Base-by-base conservation (phyloP, 352 stramenopile genomes). In the Pythium rishiriense region DNA sequence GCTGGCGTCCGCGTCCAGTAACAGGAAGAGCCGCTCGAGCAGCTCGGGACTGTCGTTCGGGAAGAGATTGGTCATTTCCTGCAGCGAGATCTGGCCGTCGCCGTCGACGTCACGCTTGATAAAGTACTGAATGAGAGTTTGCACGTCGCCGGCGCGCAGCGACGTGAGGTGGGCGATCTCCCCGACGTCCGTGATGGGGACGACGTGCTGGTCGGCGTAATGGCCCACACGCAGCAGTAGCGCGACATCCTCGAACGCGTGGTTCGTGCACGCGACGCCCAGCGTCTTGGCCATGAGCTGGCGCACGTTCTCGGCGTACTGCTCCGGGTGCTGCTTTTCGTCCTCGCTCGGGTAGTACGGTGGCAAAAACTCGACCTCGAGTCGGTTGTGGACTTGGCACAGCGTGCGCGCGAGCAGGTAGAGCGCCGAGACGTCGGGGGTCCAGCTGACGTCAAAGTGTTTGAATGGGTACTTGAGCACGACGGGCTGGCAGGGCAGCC, bases 381-480 rank as follows among this genome's bases (percentile, higher is more conserved):
- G 48, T 2, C 65, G 66, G 55, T 85, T 90, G 74, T 89, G 81
- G 35, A 92, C 70, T 62, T 92, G 83, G 58, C 81, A 90, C 22
- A 92, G 69, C 69, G 88, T 76, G 9, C 83, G 75, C n/a, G 78
- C 43, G 0, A 84, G 51, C 43, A 91, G 39, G 58, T 89, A 86
- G 5, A 79, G 41, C 0, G 68, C 75, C 19, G 78, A 86, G 4
- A 91, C 76, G 2, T 70, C 70, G 1, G 79, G 79, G 26, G 80
- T 74, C 80, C 81, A 90, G 68, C 80, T 90, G 63, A 91, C 73
- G 65, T 91, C 81, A 53, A 90, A 88, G 61, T 91, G 79, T 22
- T 76, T 62, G 75, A 83, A 90, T 59, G 83, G 83, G 33, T 91
- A 91, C 11, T 70, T 70, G 14, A 91, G 49, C 33, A 83, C 71